Conservation (phyloP, 768 basidiomycete genomes). For the Fistulinella prunicolor region DNA sequence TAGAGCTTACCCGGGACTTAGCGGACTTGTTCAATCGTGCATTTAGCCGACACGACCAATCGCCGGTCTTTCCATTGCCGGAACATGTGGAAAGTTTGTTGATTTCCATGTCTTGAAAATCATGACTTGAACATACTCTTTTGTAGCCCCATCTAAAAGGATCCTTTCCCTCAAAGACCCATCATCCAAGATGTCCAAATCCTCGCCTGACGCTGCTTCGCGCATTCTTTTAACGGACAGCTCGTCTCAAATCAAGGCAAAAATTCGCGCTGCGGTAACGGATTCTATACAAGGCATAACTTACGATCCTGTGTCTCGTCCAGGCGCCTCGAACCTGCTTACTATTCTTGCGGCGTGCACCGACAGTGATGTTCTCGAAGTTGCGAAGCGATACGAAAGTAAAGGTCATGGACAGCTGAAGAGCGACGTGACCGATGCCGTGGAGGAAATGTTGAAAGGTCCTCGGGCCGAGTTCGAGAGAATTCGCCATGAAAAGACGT, state of each 20-base stretch:
- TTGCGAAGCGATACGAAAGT: constrained; percentile 51
- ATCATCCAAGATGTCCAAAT: constrained; percentile 93
- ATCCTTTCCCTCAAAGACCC: constrained; percentile 87
- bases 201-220: constrained; percentile 70
- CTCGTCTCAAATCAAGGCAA: constrained; percentile 53
- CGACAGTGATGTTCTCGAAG: constrained; percentile 38
- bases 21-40: constrained; percentile 79
- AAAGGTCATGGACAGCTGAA: constrained; percentile 71
- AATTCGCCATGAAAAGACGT: constrained; percentile 56
- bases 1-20: constrained; percentile 83
- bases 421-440: constrained; percentile 65
- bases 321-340: constrained; percentile 81
- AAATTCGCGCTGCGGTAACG: constrained; percentile 80
- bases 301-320: constrained; percentile 76
- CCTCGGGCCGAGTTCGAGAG: constrained; percentile 71
- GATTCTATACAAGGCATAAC: constrained; percentile 75
- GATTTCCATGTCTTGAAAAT: neutral
- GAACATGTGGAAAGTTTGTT: constrained; percentile 69
- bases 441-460: constrained; percentile 60
- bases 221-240: constrained; percentile 86
- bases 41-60: constrained; percentile 42
- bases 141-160: constrained; percentile 71
- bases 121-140: neutral
- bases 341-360: constrained; percentile 76
- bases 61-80: constrained; percentile 68